Percentiles rank a stretch among this genome's conserved stretches.
phyloP scores from a whole-genome alignment of 2,329 filamentous ascomycete species.

The Metarhizium sp. region DNA sequence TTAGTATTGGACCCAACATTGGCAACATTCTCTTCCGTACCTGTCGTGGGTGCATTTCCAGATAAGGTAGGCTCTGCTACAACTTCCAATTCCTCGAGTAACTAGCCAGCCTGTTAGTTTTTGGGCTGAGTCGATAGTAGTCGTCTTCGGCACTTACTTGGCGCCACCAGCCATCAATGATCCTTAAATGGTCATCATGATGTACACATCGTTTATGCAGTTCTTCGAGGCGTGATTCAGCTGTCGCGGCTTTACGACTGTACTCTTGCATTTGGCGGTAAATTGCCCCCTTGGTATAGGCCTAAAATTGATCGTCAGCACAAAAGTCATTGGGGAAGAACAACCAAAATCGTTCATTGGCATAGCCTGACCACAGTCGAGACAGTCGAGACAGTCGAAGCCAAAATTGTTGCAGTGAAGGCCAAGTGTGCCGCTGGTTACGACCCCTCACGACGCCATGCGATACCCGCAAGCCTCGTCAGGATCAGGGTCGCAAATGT shows the following conservation, averaged over 20 bases:
- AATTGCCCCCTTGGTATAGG: conserved; percentile 75
- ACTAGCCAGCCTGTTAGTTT: conserved; percentile 25
- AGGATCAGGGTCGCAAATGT: neutral
- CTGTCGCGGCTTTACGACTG: conserved; percentile 75
- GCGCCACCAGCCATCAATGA: conserved; percentile 88
- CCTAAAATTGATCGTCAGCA: conserved; percentile 16
- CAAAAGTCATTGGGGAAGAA: neutral
- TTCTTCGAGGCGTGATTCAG: conserved; percentile 75
- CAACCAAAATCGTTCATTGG: neutral
- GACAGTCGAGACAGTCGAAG: neutral
- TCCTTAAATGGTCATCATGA: conserved; percentile 86
- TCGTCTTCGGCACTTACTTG: conserved; percentile 52
- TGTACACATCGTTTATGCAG: conserved; percentile 67
- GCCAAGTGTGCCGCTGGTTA: conserved; percentile 14
- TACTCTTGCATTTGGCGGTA: conserved; percentile 97
- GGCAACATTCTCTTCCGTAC: conserved; percentile 11
- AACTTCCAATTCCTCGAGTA: conserved; percentile 55
- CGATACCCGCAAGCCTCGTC: neutral
- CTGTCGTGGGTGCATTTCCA: conserved; percentile 10
- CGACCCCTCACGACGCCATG: neutral
- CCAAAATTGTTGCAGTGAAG: conserved; percentile 9
- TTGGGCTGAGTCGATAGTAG: neutral
- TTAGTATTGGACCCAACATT: conserved; percentile 11
- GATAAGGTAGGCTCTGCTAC: conserved; percentile 40
- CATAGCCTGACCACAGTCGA: neutral